Evolutionary conservation across 2,329 filamentous ascomycete species (phyloP).

Genomic region (Epichloe sylvatica): DNA sequence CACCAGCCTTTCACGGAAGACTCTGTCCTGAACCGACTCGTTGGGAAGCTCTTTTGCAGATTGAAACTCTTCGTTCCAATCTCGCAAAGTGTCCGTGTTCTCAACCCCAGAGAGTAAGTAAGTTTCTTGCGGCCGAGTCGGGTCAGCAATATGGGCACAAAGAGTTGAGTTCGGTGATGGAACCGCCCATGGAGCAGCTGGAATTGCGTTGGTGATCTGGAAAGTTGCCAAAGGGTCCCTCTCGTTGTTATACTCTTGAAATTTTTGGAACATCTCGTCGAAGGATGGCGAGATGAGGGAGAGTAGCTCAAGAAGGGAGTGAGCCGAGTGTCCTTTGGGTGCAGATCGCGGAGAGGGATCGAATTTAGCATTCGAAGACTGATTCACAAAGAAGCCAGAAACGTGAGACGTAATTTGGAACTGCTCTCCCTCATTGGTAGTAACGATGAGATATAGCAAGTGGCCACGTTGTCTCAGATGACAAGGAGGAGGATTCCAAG

Average conservation of each 20-base stretch:
- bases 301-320: constrained; percentile 76
- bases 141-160: constrained; percentile 64
- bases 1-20: constrained; percentile 85
- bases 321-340: constrained; percentile 65
- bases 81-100: constrained; percentile 82
- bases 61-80: constrained; percentile 99
- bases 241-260: constrained; percentile 73
- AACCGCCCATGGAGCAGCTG: constrained; percentile 84
- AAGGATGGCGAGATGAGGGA: constrained; percentile 74
- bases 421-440: constrained; percentile 89
- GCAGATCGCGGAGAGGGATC: constrained; percentile 70
- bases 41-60: constrained; percentile 89
- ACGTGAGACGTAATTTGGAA: constrained; percentile 87
- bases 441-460: constrained; percentile 76
- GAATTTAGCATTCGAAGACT: constrained; percentile 88
- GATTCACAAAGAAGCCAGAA: constrained; percentile 94
- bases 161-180: constrained; percentile 50
- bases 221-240: constrained; percentile 85
- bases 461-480: constrained; percentile 84
- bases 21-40: constrained; percentile 85
- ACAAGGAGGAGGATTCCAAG: constrained; percentile 94
- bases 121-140: constrained; percentile 82
- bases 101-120: constrained; percentile 83
- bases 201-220: constrained; percentile 89
- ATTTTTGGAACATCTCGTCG: constrained; percentile 52